Evolutionary conservation across 257 asterid species (phyloP).

Genomic region (Solanum dulcamara): DNA sequence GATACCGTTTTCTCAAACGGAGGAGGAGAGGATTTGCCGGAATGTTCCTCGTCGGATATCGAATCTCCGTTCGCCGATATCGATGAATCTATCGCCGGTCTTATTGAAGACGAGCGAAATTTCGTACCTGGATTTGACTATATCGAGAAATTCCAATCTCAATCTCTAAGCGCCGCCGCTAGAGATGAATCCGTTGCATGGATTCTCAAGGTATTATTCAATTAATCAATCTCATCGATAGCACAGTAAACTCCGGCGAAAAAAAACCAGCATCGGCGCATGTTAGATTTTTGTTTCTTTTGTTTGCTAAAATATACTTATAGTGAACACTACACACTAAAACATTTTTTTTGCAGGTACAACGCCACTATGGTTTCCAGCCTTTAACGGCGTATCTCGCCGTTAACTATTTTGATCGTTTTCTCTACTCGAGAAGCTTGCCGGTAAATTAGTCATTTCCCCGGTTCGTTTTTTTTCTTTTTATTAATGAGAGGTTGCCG

Average conservation of each 20-base stretch:
- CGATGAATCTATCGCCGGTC: constrained; percentile 67
- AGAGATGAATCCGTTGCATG: constrained; percentile 72
- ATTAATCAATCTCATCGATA: background rate
- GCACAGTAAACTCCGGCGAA: background rate
- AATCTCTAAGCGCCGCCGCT: constrained; percentile 41
- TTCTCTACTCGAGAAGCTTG: constrained; percentile 54
- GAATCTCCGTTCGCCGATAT: constrained; percentile 36
- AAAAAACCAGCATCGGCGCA: background rate
- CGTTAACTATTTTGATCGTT: constrained; percentile 81
- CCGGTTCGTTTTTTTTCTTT: background rate
- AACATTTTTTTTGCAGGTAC: constrained; percentile 43
- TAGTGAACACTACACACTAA: background rate
- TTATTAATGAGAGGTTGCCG: background rate
- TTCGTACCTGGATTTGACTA: constrained; percentile 31
- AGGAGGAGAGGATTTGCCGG: constrained; percentile 46
- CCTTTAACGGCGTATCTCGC: constrained; percentile 88
- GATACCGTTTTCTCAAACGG: constrained; percentile 32
- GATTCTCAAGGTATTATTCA: constrained; percentile 71
- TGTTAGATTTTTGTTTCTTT: background rate
- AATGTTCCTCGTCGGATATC: constrained; percentile 67
- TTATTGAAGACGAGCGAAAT: constrained; percentile 62
- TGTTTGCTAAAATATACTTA: background rate
- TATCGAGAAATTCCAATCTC: constrained; percentile 21
- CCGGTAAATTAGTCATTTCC: constrained; percentile 57
- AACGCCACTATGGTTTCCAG: constrained; percentile 72